These are phyloP conservation scores for Picochlorum sp. DNA, from an alignment of 139 green algal species.

Conservation along the genomic window DNA sequence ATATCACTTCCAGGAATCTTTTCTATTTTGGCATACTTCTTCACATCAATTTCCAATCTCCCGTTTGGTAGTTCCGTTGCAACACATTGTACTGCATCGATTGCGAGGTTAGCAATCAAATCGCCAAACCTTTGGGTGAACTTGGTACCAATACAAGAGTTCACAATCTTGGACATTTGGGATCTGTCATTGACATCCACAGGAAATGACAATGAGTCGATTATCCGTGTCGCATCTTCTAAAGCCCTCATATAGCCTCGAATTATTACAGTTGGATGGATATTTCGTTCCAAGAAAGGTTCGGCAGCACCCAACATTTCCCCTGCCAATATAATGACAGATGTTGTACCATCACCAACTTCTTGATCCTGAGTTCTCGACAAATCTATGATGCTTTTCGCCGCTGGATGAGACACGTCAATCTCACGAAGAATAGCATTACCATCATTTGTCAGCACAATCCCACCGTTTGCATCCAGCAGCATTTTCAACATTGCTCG, in stretches of 20 bases:
- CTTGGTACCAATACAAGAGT: conserved; percentile 94
- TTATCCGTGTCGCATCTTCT: conserved; percentile 71
- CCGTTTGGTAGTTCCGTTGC: conserved; percentile 41
- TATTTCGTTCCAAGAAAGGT: conserved; percentile 82
- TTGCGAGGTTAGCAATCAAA: conserved; percentile 88
- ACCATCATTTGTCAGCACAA: conserved; percentile 97
- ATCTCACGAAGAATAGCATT: conserved; percentile 98
- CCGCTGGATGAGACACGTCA: conserved; percentile 92
- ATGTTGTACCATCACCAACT: conserved; percentile 98
- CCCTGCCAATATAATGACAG: conserved; percentile 95
- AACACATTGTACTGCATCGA: conserved; percentile 86
- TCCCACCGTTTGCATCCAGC: conserved; percentile 91
- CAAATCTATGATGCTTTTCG: conserved; percentile 98
- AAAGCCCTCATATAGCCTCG: conserved; percentile 74
- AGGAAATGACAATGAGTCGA: conserved; percentile 80
- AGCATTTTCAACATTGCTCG: conserved; percentile 99
- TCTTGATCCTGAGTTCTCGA: conserved; percentile 81
- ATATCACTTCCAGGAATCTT: conserved; percentile 87
- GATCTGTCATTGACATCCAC: conserved; percentile 76
- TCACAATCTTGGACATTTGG: conserved; percentile 92
- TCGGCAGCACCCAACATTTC: conserved; percentile 91
- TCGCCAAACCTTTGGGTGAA: conserved; percentile 89
- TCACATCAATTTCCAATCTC: conserved; percentile 90
- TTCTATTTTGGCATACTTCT: conserved; percentile 96
- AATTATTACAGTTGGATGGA: conserved; percentile 96